Percentiles rank a stretch among this genome's conserved stretches.
These are phyloP conservation scores for Plantago major DNA, from an alignment of 257 asterid species.

Conservation along the genomic window DNA sequence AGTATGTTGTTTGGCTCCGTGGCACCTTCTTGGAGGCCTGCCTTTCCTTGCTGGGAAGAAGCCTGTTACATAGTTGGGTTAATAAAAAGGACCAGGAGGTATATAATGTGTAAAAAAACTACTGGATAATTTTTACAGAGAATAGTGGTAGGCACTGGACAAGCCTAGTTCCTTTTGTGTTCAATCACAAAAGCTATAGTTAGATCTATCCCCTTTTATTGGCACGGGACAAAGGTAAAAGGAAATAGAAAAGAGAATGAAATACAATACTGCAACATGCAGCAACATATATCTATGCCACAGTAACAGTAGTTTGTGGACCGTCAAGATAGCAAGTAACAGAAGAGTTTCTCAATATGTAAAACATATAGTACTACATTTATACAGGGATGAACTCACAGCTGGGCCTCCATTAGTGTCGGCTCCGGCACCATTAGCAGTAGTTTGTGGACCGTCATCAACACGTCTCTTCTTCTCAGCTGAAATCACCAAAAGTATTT, in stretches of 20 bases:
- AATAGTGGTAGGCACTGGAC: no score
- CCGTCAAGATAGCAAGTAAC: background rate
- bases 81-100: background rate
- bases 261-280: no score
- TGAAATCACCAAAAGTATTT: constrained; percentile 27
- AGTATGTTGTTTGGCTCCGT: constrained; percentile 85
- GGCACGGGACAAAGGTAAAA: no score
- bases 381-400: constrained; percentile 46
- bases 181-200: no score
- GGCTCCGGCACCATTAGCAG: constrained; percentile 64
- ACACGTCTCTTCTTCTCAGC: constrained; percentile 65
- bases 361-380: background rate
- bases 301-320: no score
- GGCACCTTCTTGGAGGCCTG: constrained; percentile 48
- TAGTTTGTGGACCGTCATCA: constrained; percentile 61
- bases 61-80: constrained; percentile 36
- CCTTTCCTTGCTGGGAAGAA: constrained; percentile 54
- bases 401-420: constrained; percentile 75
- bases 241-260: no score
- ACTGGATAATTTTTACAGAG: no score
- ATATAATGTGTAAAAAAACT: no score
- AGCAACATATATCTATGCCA: no score
- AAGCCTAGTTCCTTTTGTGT: no score
- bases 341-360: background rate
- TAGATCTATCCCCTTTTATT: no score